A percentile compares a stretch with the other conserved stretches of the same genome.
phyloP scores from a whole-genome alignment of 2,329 filamentous ascomycete species.

The Penicillium oxalicum region DNA sequence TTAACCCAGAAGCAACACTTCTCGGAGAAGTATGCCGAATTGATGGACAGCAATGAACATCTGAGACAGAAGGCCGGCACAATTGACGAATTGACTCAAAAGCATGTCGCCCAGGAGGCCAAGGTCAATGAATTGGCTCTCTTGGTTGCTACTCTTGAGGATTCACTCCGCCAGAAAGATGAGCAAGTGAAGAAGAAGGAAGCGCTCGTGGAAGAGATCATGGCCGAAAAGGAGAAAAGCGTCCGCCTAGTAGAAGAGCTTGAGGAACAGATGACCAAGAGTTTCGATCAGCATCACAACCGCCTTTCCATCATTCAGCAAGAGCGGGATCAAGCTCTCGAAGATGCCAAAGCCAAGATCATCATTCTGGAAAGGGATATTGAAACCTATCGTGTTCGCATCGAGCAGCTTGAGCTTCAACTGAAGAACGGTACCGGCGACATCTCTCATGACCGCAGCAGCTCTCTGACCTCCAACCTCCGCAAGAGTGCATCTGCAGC shows the following conservation, averaged over 20 bases:
- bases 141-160: constrained; percentile 43
- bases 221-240: constrained; percentile 76
- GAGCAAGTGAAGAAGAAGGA: constrained; percentile 44
- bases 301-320: constrained; percentile 75
- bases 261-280: constrained; percentile 90
- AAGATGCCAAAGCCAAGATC: constrained; percentile 67
- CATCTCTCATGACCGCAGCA: constrained; percentile 48
- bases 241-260: constrained; percentile 88
- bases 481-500: constrained; percentile 79
- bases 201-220: constrained; percentile 45
- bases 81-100: constrained; percentile 35
- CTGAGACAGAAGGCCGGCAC: constrained; percentile 34
- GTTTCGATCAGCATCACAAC: constrained; percentile 93
- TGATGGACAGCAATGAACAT: constrained; percentile 36
- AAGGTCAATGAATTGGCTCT: constrained; percentile 52
- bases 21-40: constrained; percentile 38
- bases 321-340: constrained; percentile 67
- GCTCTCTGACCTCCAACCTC: constrained; percentile 61
- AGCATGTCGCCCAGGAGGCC: constrained; percentile 48
- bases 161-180: constrained; percentile 41
- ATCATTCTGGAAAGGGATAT: constrained; percentile 61
- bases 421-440: constrained; percentile 39
- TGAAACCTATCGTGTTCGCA: constrained; percentile 48
- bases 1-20: constrained; percentile 39
- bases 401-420: constrained; percentile 62